Conservation (phyloP, 2,329 filamentous ascomycete genomes). For the Talaromyces funiculosus region DNA sequence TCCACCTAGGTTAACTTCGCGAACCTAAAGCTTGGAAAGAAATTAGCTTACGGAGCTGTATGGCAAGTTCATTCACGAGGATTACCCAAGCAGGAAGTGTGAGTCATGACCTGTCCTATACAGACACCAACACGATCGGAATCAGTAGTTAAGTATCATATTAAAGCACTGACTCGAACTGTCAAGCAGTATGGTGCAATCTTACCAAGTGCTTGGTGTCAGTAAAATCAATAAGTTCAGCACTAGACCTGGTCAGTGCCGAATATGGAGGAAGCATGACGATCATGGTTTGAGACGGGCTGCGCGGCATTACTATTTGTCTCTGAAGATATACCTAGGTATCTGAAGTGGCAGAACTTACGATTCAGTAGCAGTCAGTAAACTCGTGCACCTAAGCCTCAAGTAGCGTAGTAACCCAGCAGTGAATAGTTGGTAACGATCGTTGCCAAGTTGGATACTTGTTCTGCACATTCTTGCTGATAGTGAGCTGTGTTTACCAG, state of each 20-base stretch:
- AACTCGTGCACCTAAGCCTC: neutral
- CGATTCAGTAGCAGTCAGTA: neutral
- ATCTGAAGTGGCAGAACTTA: neutral
- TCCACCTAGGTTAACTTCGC: too few species aligned
- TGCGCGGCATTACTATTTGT: neutral
- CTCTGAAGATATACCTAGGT: neutral
- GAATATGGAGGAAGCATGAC: neutral
- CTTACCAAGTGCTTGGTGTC: neutral
- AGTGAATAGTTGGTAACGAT: neutral
- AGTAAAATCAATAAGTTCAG: neutral
- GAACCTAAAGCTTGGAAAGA: neutral
- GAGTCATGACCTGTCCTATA: neutral
- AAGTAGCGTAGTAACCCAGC: neutral
- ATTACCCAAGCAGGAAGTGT: neutral
- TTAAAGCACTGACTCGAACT: neutral
- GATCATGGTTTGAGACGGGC: neutral
- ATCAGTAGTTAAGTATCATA: neutral
- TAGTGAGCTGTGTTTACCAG: neutral
- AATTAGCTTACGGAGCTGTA: neutral
- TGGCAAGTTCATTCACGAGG: neutral
- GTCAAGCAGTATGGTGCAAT: neutral
- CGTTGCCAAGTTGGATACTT: neutral
- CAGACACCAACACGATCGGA: neutral
- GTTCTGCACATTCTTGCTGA: neutral
- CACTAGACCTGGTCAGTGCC: too few species aligned